These are phyloP conservation scores for Fomitopsis pulvina DNA, from an alignment of 768 basidiomycete genomes.

Conservation along the genomic window DNA sequence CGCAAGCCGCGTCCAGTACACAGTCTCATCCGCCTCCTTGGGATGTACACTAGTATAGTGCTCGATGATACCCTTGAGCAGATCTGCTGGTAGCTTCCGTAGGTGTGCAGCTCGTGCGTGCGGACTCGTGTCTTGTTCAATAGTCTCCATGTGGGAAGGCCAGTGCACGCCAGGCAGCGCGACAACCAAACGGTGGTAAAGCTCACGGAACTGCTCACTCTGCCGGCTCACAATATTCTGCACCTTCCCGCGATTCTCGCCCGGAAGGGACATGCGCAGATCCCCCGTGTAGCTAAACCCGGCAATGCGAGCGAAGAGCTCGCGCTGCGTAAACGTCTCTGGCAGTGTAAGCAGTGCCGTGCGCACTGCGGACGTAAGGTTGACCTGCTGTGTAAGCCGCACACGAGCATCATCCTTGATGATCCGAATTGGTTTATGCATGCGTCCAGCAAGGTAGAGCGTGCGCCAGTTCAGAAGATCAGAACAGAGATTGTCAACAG, in stretches of 20 bases:
- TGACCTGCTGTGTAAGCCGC: conserved; percentile 87
- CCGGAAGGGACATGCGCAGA: conserved; percentile 89
- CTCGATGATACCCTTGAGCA: conserved; percentile 50
- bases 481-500: conserved; percentile 80
- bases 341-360: conserved; percentile 87
- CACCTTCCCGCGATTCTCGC: conserved; percentile 94
- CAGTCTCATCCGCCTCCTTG: conserved; percentile 60
- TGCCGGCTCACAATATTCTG: conserved; percentile 85
- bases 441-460: conserved; percentile 89
- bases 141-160: conserved; percentile 39
- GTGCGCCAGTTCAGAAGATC: conserved; percentile 92
- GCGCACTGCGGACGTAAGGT: conserved; percentile 84
- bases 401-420: conserved; percentile 91
- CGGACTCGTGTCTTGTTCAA: conserved; percentile 72
- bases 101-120: conserved; percentile 68
- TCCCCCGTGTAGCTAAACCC: conserved; percentile 85
- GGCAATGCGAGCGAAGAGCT: conserved; percentile 82
- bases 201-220: conserved; percentile 73
- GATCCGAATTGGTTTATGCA: conserved; percentile 96
- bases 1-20: conserved; percentile 70
- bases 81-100: conserved; percentile 66
- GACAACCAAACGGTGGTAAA: conserved; percentile 76
- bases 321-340: conserved; percentile 68
- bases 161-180: conserved; percentile 80
- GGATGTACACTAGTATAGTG: conserved; percentile 38